Conservation (phyloP, 2,329 filamentous ascomycete species). For the Waltergamsia citrina region DNA sequence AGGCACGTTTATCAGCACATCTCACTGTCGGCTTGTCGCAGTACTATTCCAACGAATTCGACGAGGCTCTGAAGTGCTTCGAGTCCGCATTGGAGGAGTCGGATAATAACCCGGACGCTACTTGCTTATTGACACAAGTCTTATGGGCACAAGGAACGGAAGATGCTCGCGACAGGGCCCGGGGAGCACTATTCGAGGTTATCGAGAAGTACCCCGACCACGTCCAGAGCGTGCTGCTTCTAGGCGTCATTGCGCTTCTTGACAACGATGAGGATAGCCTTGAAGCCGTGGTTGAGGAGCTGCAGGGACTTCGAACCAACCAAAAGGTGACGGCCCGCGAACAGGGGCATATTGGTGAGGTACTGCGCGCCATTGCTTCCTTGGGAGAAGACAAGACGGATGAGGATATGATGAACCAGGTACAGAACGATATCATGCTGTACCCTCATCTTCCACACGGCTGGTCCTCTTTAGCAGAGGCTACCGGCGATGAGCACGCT, state of each 20-base stretch:
- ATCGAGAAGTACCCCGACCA: constrained; percentile 68
- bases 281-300: constrained; percentile 70
- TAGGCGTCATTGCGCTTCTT: constrained; percentile 76
- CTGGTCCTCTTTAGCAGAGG: constrained; percentile 66
- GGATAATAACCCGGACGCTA: constrained; percentile 66
- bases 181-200: constrained; percentile 70
- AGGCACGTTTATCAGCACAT: constrained; percentile 72
- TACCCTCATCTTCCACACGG: constrained; percentile 69
- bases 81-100: constrained; percentile 72
- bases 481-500: constrained; percentile 40
- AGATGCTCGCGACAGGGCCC: constrained; percentile 64
- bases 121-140: constrained; percentile 82
- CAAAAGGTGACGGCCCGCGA: constrained; percentile 54
- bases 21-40: constrained; percentile 77
- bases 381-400: constrained; percentile 39
- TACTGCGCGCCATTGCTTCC: constrained; percentile 66
- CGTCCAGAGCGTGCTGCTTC: constrained; percentile 67
- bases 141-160: constrained; percentile 83
- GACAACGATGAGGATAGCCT: constrained; percentile 72
- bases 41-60: constrained; percentile 59
- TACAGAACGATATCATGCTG: constrained; percentile 71
- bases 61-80: constrained; percentile 70
- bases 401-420: constrained; percentile 49
- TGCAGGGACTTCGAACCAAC: constrained; percentile 62
- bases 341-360: constrained; percentile 59